phyloP scores from a whole-genome alignment of 2,329 filamentous ascomycete genomes.

The Ilyonectria destructans region DNA sequence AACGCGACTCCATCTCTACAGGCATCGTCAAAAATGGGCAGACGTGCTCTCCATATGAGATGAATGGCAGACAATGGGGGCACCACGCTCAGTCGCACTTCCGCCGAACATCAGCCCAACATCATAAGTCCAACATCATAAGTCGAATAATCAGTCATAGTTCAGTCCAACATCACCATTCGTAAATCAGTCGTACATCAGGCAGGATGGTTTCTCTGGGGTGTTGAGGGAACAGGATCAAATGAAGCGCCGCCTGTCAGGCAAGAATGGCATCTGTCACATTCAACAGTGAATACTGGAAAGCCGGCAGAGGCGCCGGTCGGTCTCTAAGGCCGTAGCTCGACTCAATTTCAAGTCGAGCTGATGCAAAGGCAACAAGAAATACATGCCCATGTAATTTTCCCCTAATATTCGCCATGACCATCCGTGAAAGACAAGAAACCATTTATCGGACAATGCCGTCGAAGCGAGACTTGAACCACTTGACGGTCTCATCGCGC shows the following conservation, averaged over 20 bases:
- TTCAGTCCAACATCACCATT: too few species aligned
- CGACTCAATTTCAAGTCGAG: slow-evolving; percentile 71
- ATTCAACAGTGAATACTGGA: slow-evolving; percentile 57
- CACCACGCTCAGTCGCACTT: neutral
- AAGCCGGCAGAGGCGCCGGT: slow-evolving; percentile 79
- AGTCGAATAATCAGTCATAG: too few species aligned
- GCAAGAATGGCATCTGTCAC: slow-evolving; percentile 55
- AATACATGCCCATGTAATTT: slow-evolving; percentile 59
- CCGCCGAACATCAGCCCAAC: slow-evolving; percentile 3
- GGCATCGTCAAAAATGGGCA: neutral
- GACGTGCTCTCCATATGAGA: neutral
- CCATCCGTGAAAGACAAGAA: slow-evolving; percentile 57
- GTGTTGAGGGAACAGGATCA: slow-evolving; percentile 12
- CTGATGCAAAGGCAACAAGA: slow-evolving; percentile 65
- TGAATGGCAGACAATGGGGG: neutral
- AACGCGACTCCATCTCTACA: neutral
- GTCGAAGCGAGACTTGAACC: slow-evolving; percentile 94
- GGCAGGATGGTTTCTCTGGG: slow-evolving; percentile 3
- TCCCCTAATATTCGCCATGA: slow-evolving; percentile 59
- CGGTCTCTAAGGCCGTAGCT: slow-evolving; percentile 82
- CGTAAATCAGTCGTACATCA: slow-evolving; percentile 3
- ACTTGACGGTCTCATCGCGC: slow-evolving; percentile 96
- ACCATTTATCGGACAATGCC: slow-evolving; percentile 94
- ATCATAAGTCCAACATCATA: neutral
- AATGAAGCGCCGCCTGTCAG: slow-evolving; percentile 43